Base-by-base conservation (phyloP, 345 rosid species). In the Erucastrum elatum region DNA sequence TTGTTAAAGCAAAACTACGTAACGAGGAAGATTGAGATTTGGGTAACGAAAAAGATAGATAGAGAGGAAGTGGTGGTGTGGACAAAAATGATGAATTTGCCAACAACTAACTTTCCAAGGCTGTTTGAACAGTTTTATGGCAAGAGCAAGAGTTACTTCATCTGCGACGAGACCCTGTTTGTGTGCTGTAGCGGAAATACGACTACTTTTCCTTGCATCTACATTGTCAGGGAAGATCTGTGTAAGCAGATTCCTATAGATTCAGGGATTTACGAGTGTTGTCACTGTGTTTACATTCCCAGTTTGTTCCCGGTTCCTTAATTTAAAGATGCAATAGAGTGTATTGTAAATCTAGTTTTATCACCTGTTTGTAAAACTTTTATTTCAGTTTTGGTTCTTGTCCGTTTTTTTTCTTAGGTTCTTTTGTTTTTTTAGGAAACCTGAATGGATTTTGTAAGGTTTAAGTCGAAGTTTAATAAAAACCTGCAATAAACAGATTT, bases 261-360 rank as follows among this genome's bases (percentile, higher is more conserved):
- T 41, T 41, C 49, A 7, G 49, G 49, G 13, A 10, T 41, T 9
- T 41, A 9, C 13, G 13, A 10, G 12, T 41, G 49, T 9, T 41
- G 13, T 41, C 49, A 41, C 49, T 41, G 49, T 74, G 70, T 74
- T 64, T 64, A 31, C n/a, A 51, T 63, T 64, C 77, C 77, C 9
- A 74, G n/a, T 49, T 17, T 74, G 34, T 6, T 17, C 25, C 13
- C 51, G 6, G 1, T 61, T 72, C 34, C 77, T 73, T 31, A 2
- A 12, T 29, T 41, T 46, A 31, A 7, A 56, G 12, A 21, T 3
- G 7, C 11, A 5, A 56, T 56, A 0, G 61, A 56, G 61, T 56
- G 61, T 4, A 5, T 51, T 51, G 58, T 25, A 51, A 51, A 3
- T 51, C 9, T 53, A 53, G 59, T 53, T 16, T 21, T 21, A 21